Evolutionary conservation across 2,329 filamentous ascomycete genomes (phyloP).

Genomic region (Trichoderma sp.): DNA sequence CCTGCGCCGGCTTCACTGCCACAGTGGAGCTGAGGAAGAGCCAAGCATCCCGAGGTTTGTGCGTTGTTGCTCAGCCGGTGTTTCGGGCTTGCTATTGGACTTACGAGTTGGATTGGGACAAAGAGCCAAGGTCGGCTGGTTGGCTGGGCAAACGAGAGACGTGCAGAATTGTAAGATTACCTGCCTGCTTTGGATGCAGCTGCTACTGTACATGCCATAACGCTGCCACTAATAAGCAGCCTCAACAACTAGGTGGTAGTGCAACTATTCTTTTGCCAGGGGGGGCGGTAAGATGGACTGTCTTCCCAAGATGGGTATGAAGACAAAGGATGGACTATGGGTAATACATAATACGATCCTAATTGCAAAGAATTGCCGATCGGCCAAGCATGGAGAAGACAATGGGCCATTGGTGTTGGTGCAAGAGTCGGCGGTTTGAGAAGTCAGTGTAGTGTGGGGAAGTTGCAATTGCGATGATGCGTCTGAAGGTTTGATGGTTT

Average conservation of each 20-base stretch:
- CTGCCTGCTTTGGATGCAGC: background rate
- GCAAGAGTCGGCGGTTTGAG: background rate
- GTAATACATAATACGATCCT: background rate
- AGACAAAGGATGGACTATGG: background rate
- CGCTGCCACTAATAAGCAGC: background rate
- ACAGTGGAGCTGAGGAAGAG: constrained; percentile 12
- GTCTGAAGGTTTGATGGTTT: background rate
- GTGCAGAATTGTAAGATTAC: background rate
- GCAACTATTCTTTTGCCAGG: background rate
- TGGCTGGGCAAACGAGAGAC: background rate
- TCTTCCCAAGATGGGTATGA: background rate
- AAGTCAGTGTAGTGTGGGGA: background rate
- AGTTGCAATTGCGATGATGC: background rate
- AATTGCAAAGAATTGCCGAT: background rate
- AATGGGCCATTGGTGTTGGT: background rate
- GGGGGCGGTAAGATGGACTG: background rate
- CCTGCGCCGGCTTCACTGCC: constrained; percentile 19
- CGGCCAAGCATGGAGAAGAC: background rate
- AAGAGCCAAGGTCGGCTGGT: background rate
- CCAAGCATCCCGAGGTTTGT: background rate
- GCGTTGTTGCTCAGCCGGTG: background rate
- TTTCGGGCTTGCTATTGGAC: background rate
- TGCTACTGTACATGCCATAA: background rate
- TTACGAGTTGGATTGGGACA: background rate
- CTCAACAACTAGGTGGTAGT: background rate